Conservation (phyloP, 345 rosid species). For the Salix koriyanagi region DNA sequence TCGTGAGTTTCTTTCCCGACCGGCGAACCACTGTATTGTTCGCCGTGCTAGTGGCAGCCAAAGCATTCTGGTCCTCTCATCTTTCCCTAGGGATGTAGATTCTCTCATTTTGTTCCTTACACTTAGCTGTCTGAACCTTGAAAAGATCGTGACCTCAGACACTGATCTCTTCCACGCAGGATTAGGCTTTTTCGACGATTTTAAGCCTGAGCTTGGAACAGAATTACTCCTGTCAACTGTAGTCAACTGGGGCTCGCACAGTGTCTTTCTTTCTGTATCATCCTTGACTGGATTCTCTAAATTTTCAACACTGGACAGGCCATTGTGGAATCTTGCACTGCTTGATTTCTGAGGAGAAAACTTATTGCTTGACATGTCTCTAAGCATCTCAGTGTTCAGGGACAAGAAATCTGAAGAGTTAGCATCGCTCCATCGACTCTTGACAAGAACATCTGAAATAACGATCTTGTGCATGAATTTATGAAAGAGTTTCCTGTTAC, state of each 20-base stretch:
- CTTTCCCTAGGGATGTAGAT: slow-evolving; percentile 4
- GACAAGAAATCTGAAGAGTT: slow-evolving; percentile 46
- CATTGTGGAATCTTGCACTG: slow-evolving; percentile 9
- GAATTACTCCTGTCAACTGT: slow-evolving; percentile 13
- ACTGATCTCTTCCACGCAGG: slow-evolving; percentile 34
- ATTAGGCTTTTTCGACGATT: slow-evolving; percentile 11
- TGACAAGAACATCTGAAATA: slow-evolving; percentile 36
- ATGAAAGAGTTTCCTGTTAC: slow-evolving; percentile 20
- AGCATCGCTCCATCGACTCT: slow-evolving; percentile 49
- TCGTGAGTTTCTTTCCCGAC: slow-evolving; percentile 16
- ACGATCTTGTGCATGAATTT: slow-evolving; percentile 45
- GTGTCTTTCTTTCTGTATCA: slow-evolving; percentile 39
- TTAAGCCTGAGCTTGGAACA: slow-evolving; percentile 16
- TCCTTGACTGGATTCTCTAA: slow-evolving; percentile 23
- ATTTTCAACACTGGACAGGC: slow-evolving; percentile 8
- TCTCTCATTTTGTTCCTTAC: slow-evolving; percentile 5
- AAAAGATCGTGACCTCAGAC: slow-evolving; percentile 42
- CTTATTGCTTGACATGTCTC: slow-evolving; percentile 24
- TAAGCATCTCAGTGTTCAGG: slow-evolving; percentile 41
- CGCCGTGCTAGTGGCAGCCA: slow-evolving; percentile 42
- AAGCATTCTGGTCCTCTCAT: slow-evolving; percentile 34
- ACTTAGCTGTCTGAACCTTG: slow-evolving; percentile 29
- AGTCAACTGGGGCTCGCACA: slow-evolving; percentile 22
- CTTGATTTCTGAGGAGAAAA: slow-evolving; percentile 15
- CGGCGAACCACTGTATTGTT: slow-evolving; percentile 44